These are phyloP conservation scores for Torulaspora globosa DNA, from an alignment of 1,139 yeast species.

Conservation along the genomic window DNA sequence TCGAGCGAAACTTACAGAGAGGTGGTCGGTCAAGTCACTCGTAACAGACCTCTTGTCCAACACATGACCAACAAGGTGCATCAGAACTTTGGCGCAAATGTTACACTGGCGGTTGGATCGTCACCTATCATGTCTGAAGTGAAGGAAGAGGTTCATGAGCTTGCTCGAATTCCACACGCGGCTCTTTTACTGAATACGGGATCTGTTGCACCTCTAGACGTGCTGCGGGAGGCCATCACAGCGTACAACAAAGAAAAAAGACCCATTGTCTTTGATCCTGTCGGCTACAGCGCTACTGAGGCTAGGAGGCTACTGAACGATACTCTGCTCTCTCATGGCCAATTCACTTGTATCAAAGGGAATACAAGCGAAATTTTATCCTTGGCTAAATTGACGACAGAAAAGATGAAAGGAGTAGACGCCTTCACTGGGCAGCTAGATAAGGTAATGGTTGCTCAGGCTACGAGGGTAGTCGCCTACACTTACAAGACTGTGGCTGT, in stretches of 20 bases:
- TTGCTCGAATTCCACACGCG: constrained; percentile 52
- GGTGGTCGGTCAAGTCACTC: constrained; percentile 21
- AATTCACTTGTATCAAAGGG: constrained; percentile 73
- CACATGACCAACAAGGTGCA: constrained; percentile 91
- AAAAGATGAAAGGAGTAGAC: constrained; percentile 74
- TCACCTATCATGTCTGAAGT: constrained; percentile 93
- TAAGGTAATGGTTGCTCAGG: constrained; percentile 34
- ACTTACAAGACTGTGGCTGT: constrained; percentile 64
- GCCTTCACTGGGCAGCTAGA: constrained; percentile 42
- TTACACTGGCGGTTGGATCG: constrained; percentile 79
- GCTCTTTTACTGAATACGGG: constrained; percentile 74
- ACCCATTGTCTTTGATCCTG: constrained; percentile 83
- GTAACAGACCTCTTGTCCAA: constrained; percentile 61
- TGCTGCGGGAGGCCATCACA: constrained; percentile 50
- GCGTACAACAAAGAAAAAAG: constrained; percentile 55
- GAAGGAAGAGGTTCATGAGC: constrained; percentile 60
- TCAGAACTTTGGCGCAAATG: constrained; percentile 82
- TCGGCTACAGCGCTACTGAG: constrained; percentile 80
- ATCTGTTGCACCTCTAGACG: constrained; percentile 50
- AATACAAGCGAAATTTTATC: constrained; percentile 76
- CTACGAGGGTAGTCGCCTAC: constrained; percentile 52
- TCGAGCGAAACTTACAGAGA: constrained; percentile 11
- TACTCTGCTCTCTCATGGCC: constrained; percentile 52
- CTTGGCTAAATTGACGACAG: constrained; percentile 39
- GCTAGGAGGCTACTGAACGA: constrained; percentile 51